A percentile compares a stretch with the other conserved stretches of the same genome.
Conservation (phyloP, 176 grass and related monocot genomes). For the barley (Hordeum vulgare) region MorexV3_pseudomolecules_assembly NC_058524.1:607161920-607162419, state of each 20-base stretch:
- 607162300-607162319: conserved; percentile 14
- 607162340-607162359: background rate
- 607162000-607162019: background rate
- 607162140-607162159: accelerated
- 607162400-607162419: conserved; percentile 5
- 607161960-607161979: background rate
- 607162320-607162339: background rate
- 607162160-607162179: background rate
- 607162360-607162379: background rate
- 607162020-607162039: background rate
- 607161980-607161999: background rate
- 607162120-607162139: background rate
- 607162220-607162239: background rate
- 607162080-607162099: background rate
- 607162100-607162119: conserved; percentile 13
- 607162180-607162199: background rate
- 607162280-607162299: background rate
- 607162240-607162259: background rate
- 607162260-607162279: background rate
- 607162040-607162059: background rate
- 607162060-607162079: background rate
- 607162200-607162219: background rate
- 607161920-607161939: background rate
- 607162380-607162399: conserved; percentile 23
- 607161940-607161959: accelerated